A percentile compares a stretch with the other conserved stretches of the same genome.
These are phyloP conservation scores for Pleurotus citrinopileatus DNA, from an alignment of 768 basidiomycete species.

Conservation along the genomic window DNA sequence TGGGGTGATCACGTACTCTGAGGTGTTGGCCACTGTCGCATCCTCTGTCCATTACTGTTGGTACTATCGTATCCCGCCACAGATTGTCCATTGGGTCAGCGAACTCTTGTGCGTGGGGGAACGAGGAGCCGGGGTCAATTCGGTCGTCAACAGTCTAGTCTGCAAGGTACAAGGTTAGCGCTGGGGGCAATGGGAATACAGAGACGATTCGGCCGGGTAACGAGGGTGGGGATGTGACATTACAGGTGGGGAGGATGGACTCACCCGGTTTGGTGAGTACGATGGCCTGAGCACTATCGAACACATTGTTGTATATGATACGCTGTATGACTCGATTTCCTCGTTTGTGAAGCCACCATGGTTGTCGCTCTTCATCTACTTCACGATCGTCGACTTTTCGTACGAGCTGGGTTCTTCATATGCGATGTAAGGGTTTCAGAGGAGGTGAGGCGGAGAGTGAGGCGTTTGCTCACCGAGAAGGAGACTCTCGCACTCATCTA, in stretches of 20 bases:
- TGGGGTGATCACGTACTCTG: conserved; percentile 58
- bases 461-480: neutral
- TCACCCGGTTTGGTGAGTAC: conserved; percentile 72
- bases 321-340: conserved; percentile 74
- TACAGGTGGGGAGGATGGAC: too few species aligned
- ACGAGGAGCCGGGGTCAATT: conserved; percentile 39
- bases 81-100: conserved; percentile 66
- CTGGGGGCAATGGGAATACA: too few species aligned
- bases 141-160: conserved; percentile 64
- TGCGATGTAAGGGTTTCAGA: too few species aligned
- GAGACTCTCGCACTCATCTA: conserved; percentile 84
- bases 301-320: conserved; percentile 81
- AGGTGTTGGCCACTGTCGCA: conserved; percentile 93
- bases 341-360: conserved; percentile 82
- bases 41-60: conserved; percentile 66
- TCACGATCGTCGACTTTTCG: conserved; percentile 94
- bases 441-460: neutral
- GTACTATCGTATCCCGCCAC: conserved; percentile 67
- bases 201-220: too few species aligned
- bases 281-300: conserved; percentile 87
- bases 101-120: conserved; percentile 61
- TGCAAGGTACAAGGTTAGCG: too few species aligned
- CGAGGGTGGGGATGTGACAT: too few species aligned
- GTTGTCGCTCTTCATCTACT: conserved; percentile 99
- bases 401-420: conserved; percentile 85